Evolutionary conservation across 768 basidiomycete species (phyloP).

Genomic region (Boletus rubescentipes): DNA sequence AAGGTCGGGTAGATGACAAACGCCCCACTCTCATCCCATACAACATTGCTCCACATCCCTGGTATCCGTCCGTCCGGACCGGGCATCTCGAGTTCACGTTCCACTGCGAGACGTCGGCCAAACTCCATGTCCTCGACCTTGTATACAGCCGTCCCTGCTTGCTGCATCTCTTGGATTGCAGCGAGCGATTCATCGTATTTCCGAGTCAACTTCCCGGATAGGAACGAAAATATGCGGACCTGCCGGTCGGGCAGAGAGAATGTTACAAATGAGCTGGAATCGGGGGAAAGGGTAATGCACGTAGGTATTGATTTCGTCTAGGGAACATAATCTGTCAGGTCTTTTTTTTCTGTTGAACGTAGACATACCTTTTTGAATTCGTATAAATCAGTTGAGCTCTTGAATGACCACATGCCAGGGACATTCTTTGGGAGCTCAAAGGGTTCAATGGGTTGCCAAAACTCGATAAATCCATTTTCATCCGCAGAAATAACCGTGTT

Average conservation of each 20-base stretch:
- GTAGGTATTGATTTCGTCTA: conserved; percentile 92
- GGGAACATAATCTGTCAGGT: neutral
- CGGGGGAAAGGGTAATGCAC: conserved; percentile 88
- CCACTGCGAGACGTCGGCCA: conserved; percentile 89
- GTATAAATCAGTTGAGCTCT: conserved; percentile 90
- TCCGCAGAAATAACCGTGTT: conserved; percentile 94
- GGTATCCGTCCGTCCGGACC: conserved; percentile 70
- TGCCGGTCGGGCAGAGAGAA: conserved; percentile 94
- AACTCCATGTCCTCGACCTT: conserved; percentile 99
- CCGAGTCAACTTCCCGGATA: conserved; percentile 83
- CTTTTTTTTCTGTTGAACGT: neutral
- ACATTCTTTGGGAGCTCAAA: conserved; percentile 81
- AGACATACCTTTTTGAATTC: conserved; percentile 91
- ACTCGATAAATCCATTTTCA: conserved; percentile 92
- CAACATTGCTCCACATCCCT: conserved; percentile 80
- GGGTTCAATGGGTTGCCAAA: conserved; percentile 90
- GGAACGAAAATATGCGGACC: conserved; percentile 90
- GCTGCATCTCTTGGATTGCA: conserved; percentile 98
- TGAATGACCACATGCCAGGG: conserved; percentile 83
- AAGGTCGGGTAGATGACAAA: conserved; percentile 93
- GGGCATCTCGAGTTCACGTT: conserved; percentile 85
- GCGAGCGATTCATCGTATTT: conserved; percentile 93
- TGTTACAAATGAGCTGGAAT: conserved; percentile 86
- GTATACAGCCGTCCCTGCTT: conserved; percentile 90
- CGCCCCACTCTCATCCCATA: conserved; percentile 98